phyloP scores from a whole-genome alignment of 2,329 filamentous ascomycete genomes.

The Colletotrichum gloeosporioides region DNA sequence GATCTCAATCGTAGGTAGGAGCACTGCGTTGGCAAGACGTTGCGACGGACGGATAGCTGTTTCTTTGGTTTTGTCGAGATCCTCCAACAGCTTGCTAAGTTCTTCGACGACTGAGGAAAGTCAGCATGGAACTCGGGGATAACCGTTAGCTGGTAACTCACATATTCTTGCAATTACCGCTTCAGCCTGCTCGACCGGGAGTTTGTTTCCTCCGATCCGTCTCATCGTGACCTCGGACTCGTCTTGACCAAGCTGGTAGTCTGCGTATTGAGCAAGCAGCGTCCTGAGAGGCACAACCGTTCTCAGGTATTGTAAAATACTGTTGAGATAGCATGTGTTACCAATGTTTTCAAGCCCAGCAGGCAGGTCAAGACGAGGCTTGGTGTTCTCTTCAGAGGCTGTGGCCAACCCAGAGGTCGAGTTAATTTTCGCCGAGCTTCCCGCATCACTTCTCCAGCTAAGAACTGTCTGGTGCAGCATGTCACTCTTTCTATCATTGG shows the following conservation, averaged over 20 bases:
- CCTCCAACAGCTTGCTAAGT: slow-evolving; percentile 71
- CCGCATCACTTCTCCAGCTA: neutral
- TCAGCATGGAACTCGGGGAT: slow-evolving; percentile 42
- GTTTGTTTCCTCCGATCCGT: slow-evolving; percentile 73
- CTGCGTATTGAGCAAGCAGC: slow-evolving; percentile 78
- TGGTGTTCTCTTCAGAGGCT: slow-evolving; percentile 1
- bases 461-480: neutral
- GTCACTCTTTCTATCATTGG: neutral
- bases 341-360: slow-evolving; percentile 92
- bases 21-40: slow-evolving; percentile 79
- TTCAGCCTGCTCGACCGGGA: slow-evolving; percentile 57
- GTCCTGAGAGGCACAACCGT: slow-evolving; percentile 83
- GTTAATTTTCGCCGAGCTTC: neutral
- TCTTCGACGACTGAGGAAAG: slow-evolving; percentile 72
- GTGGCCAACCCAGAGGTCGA: neutral
- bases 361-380: slow-evolving; percentile 59
- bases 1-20: slow-evolving; percentile 55
- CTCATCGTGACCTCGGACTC: slow-evolving; percentile 69
- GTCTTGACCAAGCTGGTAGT: slow-evolving; percentile 71
- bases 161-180: slow-evolving; percentile 75
- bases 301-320: slow-evolving; percentile 93
- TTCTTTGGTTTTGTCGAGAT: slow-evolving; percentile 69
- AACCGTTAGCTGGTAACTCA: slow-evolving; percentile 50
- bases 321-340: slow-evolving; percentile 98
- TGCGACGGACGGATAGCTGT: slow-evolving; percentile 73